These are phyloP conservation scores for Chlamydomonas sphaeroides DNA, from an alignment of 139 green algal genomes.

Conservation along the genomic window DNA sequence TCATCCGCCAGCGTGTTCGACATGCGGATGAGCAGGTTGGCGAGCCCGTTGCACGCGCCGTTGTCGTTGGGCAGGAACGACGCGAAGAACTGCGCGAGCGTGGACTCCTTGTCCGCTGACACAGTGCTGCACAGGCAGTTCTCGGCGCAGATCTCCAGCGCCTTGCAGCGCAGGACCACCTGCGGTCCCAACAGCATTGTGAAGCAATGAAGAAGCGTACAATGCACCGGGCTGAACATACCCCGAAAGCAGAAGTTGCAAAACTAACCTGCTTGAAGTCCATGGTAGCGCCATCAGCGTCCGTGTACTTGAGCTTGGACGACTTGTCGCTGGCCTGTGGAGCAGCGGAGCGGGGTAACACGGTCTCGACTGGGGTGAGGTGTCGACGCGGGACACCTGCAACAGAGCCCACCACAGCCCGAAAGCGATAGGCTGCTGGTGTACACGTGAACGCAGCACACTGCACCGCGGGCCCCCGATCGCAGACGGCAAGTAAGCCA, in stretches of 20 bases:
- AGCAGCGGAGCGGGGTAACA: no score
- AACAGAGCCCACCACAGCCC: no score
- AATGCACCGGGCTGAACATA: no score
- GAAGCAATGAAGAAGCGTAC: background rate
- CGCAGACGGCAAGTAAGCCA: no score
- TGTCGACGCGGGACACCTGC: no score
- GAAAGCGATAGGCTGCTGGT: no score
- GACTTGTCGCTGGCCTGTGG: slow-evolving; percentile 42
- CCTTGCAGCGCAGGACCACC: slow-evolving; percentile 56
- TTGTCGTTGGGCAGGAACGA: slow-evolving; percentile 36
- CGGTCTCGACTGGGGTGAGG: no score
- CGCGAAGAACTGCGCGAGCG: slow-evolving; percentile 35
- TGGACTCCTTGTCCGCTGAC: slow-evolving; percentile 23
- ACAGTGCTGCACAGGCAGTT: slow-evolving; percentile 38
- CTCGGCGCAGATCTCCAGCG: slow-evolving; percentile 61
- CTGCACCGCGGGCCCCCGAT: no score
- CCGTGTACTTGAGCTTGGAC: slow-evolving; percentile 49
- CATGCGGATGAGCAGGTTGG: slow-evolving; percentile 31
- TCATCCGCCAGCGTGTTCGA: slow-evolving; percentile 28
- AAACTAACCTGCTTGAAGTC: slow-evolving; percentile 54
- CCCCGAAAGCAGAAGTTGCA: no score
- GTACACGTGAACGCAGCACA: no score
- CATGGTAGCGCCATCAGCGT: slow-evolving; percentile 39
- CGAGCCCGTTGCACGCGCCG: slow-evolving; percentile 19
- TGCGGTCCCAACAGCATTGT: background rate